Evolutionary conservation across 148 eudicot genomes (phyloP).

Genomic region (Rhododendron kiyosumense): DNA sequence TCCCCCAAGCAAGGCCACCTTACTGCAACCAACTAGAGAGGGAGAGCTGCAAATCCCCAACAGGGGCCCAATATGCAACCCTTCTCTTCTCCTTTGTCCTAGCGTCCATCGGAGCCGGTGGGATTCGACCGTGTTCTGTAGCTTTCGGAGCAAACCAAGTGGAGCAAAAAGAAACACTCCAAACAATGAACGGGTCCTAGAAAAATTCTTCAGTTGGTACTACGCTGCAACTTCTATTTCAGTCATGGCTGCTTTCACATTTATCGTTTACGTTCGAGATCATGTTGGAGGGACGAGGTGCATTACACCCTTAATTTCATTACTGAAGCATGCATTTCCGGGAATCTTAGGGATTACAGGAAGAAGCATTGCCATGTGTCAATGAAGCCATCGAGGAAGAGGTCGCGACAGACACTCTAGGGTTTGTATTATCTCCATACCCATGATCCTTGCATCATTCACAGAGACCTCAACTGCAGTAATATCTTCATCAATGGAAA

Average conservation of each 20-base stretch:
- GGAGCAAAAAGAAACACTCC: conserved; percentile 43
- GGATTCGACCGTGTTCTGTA: conserved; percentile 42
- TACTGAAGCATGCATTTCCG: conserved; percentile 74
- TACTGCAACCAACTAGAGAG: conserved; percentile 37
- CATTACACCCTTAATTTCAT: conserved; percentile 56
- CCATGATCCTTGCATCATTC: conserved; percentile 35
- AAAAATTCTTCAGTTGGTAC: conserved; percentile 75
- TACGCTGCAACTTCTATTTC: conserved; percentile 54
- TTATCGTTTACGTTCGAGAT: conserved; percentile 72
- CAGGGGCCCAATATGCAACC: neutral
- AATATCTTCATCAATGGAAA: conserved; percentile 67
- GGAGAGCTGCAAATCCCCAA: conserved; percentile 44
- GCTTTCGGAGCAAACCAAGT: conserved; percentile 89
- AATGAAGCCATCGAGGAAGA: conserved; percentile 65
- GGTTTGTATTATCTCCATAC: conserved; percentile 80
- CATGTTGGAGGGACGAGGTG: conserved; percentile 50
- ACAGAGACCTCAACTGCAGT: conserved; percentile 60
- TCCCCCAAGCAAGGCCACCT: conserved; percentile 54
- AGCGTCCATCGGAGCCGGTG: too few species aligned
- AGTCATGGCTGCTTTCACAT: conserved; percentile 53
- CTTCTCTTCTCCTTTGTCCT: too few species aligned
- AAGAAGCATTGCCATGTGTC: conserved; percentile 68
- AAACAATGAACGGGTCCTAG: conserved; percentile 40
- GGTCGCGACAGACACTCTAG: conserved; percentile 67
- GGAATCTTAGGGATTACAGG: conserved; percentile 11